Evolutionary conservation across 163 green algal species (phyloP), one percentile per base, ranked within the genome.

Genomic region (Chloromonas sp.): DNA sequence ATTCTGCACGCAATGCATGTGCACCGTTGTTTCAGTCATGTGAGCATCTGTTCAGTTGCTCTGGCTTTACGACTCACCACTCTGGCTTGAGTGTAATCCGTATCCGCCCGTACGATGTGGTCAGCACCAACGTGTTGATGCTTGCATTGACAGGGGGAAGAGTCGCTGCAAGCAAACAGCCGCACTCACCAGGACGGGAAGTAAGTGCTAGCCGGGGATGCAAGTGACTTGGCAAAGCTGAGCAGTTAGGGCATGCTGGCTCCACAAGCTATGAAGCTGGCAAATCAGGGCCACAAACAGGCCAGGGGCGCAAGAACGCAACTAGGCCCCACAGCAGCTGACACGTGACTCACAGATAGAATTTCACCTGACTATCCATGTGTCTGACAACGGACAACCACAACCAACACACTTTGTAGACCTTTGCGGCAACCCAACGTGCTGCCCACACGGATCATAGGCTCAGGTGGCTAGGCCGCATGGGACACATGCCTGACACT

Each of bases 31-130:
- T 36, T 36, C 36, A 36, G 36, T 36, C 36, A 36, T 36, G 36
- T 36, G 36, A 36, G 36, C 36, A 36, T 36, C 36, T 36, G 36
- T 36, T 36, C 36, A 36, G 36, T 36, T 36, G 36, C 36, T 36
- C 36, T 36, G 36, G 36, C 36, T 36, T 36, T 36, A 36, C 3
- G 1, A 81, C 62, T 13, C 71, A 79, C 83, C 83, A 86, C 1
- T 83, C 77, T 14, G 83, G 83, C 77, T 79, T 61, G 2, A 86
- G 76, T 14, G 58, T 2, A 78, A 86, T 86, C 13, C 77, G 78
- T 36, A 86, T 83, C 2, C 14, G 3, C 2, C 83, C 83, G 58
- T 86, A 77, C 2, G 15, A 0, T 14, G 83, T 86, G 1, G n/a
- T 79, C 1, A 86, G 60, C n/a, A 70, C 77, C 61, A 86, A 58